These are phyloP conservation scores for Gautieria morchelliformis DNA, from an alignment of 768 basidiomycete species.

Conservation along the genomic window DNA sequence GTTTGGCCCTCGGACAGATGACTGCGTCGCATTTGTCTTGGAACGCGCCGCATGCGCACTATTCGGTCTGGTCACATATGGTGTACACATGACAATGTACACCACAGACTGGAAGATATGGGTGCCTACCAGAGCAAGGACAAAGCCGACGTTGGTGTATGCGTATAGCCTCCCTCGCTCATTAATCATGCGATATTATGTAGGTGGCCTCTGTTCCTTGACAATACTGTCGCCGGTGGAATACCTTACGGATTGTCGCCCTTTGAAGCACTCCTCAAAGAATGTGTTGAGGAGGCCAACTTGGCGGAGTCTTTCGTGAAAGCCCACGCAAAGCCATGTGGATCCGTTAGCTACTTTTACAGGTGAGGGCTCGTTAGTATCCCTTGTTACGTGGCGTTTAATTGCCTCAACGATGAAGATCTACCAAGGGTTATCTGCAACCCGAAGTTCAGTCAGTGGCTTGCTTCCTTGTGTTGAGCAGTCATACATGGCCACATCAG, in stretches of 20 bases:
- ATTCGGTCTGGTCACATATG: conserved; percentile 86
- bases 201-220: conserved; percentile 79
- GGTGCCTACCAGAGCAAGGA: conserved; percentile 78
- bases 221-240: conserved; percentile 90
- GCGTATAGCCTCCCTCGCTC: background rate
- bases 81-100: conserved; percentile 83
- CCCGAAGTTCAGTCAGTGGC: conserved; percentile 70
- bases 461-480: background rate
- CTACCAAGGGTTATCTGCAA: conserved; percentile 67
- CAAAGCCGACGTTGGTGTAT: conserved; percentile 74
- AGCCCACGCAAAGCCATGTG: conserved; percentile 47
- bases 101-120: conserved; percentile 57
- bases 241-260: conserved; percentile 70
- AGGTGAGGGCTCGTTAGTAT: conserved; percentile 30
- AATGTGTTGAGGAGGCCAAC: conserved; percentile 90
- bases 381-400: background rate
- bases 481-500: conserved; percentile 24
- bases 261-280: conserved; percentile 76
- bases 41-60: conserved; percentile 83
- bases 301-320: conserved; percentile 57
- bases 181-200: background rate
- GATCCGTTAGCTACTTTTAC: conserved; percentile 76
- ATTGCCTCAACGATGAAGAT: conserved; percentile 27
- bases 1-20: conserved; percentile 39
- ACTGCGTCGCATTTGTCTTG: conserved; percentile 67